These are phyloP conservation scores for Lecanicillium sp. DNA, from an alignment of 2,329 filamentous ascomycete species.

Conservation along the genomic window DNA sequence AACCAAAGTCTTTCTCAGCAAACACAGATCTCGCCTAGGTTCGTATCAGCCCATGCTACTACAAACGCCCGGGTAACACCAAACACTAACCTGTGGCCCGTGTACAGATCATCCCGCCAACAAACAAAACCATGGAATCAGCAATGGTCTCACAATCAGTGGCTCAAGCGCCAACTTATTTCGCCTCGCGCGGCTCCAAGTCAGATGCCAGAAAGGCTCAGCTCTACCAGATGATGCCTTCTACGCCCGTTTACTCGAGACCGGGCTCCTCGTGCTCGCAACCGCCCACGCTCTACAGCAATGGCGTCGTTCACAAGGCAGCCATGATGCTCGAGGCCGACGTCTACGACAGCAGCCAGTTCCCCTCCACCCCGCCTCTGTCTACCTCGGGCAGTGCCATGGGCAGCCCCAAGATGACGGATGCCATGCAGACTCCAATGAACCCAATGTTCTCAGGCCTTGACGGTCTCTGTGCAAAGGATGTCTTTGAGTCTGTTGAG, in stretches of 20 bases:
- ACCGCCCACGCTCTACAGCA: constrained; percentile 46
- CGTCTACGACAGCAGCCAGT: constrained; percentile 60
- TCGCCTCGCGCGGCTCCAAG: constrained; percentile 72
- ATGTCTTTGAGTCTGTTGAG: constrained; percentile 64
- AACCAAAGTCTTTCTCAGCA: constrained; percentile 2
- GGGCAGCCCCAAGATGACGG: constrained; percentile 74
- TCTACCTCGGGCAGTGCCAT: constrained; percentile 78
- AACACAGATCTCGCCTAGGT: constrained; percentile 3
- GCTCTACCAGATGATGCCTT: constrained; percentile 54
- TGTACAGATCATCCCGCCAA: constrained; percentile 3
- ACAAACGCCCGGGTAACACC: not conserved
- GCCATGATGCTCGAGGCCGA: constrained; percentile 74
- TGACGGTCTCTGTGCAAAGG: constrained; percentile 57
- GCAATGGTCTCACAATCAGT: constrained; percentile 52
- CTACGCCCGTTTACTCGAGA: constrained; percentile 56
- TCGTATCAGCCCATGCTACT: constrained; percentile 1
- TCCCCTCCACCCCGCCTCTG: constrained; percentile 79
- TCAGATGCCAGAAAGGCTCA: constrained; percentile 65
- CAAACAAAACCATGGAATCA: constrained; percentile 49
- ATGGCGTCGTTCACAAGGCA: constrained; percentile 63
- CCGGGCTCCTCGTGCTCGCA: constrained; percentile 60
- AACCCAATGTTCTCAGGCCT: constrained; percentile 70
- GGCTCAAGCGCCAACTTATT: constrained; percentile 68
- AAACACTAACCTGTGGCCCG: constrained; percentile 25
- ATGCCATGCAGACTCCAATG: constrained; percentile 73